phyloP scores from a whole-genome alignment of 805 yeast genomes.

The Diddensiella santjacobensis region DNA sequence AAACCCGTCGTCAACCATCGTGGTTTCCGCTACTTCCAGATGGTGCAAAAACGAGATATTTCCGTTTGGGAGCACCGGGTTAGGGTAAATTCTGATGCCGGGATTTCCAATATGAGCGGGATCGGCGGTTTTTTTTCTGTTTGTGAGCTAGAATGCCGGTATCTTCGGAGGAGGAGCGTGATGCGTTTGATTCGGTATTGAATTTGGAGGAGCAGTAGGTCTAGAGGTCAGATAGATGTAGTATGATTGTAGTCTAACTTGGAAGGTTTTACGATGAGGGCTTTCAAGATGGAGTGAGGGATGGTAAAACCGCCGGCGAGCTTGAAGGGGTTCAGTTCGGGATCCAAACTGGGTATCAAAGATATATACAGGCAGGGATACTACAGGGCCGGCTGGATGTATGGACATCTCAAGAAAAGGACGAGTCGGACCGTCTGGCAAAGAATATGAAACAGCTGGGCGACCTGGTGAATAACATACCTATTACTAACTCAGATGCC shows the following conservation, averaged over 20 bases:
- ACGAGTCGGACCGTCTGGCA: not conserved
- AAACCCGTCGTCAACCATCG: not conserved
- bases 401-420: constrained; percentile 23
- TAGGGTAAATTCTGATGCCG: not conserved
- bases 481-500: constrained; percentile 46
- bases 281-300: constrained; percentile 61
- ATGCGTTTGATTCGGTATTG: constrained; percentile 48
- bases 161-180: constrained; percentile 9
- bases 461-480: constrained; percentile 32
- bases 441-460: constrained; percentile 19
- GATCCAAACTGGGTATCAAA: constrained; percentile 39
- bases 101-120: too few relatives aligned
- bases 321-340: constrained; percentile 85
- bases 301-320: constrained; percentile 55
- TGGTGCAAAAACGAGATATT: too few relatives aligned
- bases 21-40: too few relatives aligned
- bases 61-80: too few relatives aligned
- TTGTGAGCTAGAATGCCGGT: too few relatives aligned
- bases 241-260: too few relatives aligned
- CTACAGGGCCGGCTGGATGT: constrained; percentile 47
- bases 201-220: constrained; percentile 53
- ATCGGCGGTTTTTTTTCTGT: too few relatives aligned
- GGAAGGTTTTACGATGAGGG: constrained; percentile 64
- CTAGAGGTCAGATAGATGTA: not conserved
- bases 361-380: constrained; percentile 62